Evolutionary conservation across 2,329 filamentous ascomycete genomes (phyloP).

Genomic region (Talaromyces rugulosus): DNA sequence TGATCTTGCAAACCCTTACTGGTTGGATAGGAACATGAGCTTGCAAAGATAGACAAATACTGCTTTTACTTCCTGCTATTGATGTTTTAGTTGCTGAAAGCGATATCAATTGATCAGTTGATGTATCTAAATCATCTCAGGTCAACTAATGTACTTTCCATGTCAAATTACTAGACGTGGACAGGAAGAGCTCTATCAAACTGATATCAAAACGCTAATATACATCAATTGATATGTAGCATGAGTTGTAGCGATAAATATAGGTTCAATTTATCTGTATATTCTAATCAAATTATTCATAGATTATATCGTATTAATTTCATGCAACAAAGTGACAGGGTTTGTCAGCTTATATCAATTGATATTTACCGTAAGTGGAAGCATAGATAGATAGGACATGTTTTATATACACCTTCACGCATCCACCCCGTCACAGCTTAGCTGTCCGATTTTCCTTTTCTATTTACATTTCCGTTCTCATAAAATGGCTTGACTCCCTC

Average conservation of each 20-base stretch:
- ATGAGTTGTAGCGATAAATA: too few relatives aligned
- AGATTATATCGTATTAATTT: neutral
- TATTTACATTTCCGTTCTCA: conserved; percentile 13
- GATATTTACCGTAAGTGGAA: neutral
- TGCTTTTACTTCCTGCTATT: neutral
- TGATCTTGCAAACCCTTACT: too few relatives aligned
- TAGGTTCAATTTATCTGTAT: neutral
- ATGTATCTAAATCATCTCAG: neutral
- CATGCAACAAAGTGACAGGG: too few relatives aligned
- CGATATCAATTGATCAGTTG: neutral
- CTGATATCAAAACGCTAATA: too few relatives aligned
- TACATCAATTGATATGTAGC: too few relatives aligned
- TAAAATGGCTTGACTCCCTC: conserved; percentile 38
- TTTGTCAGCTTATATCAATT: too few relatives aligned
- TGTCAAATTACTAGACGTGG: too few relatives aligned
- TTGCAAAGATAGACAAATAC: too few relatives aligned
- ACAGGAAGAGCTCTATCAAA: too few relatives aligned
- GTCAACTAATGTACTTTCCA: too few relatives aligned
- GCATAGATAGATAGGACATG: conserved; percentile 12
- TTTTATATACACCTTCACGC: neutral
- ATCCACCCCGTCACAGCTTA: neutral
- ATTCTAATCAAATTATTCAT: neutral
- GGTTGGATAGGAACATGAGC: too few relatives aligned
- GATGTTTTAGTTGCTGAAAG: too few relatives aligned
- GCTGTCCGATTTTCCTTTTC: neutral